Conservation (phyloP, 495 filamentous ascomycete genomes). For the Aspergillus ellipticus region DNA sequence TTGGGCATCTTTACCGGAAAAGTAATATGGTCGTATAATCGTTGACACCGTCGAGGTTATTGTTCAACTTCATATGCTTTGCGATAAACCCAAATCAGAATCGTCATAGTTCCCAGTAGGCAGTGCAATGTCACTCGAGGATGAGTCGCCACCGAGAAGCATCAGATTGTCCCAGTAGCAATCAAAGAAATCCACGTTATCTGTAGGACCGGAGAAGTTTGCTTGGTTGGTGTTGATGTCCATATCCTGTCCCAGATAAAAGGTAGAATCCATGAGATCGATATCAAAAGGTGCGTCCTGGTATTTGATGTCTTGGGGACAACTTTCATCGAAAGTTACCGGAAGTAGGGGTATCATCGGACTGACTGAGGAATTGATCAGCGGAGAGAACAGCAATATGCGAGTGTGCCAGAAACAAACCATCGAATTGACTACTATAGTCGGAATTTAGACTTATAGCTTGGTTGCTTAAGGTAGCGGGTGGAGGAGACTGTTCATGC, state of each 20-base stretch:
- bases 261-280: background rate
- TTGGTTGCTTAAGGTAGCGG: too few relatives aligned
- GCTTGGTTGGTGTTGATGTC: background rate
- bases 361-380: background rate
- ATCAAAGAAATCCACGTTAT: background rate
- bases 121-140: background rate
- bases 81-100: too few relatives aligned
- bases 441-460: too few relatives aligned
- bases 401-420: background rate
- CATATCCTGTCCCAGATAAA: background rate
- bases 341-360: background rate
- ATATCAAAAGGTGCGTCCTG: background rate
- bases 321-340: too few relatives aligned
- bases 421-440: too few relatives aligned
- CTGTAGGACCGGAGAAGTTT: background rate
- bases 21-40: too few relatives aligned
- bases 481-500: background rate
- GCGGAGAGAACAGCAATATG: background rate
- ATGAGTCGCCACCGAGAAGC: background rate
- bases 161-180: background rate
- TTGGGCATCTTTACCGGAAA: too few relatives aligned
- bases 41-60: too few relatives aligned
- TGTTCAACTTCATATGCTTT: too few relatives aligned
- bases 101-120: too few relatives aligned
- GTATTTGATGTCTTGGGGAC: too few relatives aligned